Percentiles rank a stretch among this genome's conserved stretches.
Evolutionary conservation across 768 basidiomycete genomes (phyloP).

Genomic region (Russula compacta): DNA sequence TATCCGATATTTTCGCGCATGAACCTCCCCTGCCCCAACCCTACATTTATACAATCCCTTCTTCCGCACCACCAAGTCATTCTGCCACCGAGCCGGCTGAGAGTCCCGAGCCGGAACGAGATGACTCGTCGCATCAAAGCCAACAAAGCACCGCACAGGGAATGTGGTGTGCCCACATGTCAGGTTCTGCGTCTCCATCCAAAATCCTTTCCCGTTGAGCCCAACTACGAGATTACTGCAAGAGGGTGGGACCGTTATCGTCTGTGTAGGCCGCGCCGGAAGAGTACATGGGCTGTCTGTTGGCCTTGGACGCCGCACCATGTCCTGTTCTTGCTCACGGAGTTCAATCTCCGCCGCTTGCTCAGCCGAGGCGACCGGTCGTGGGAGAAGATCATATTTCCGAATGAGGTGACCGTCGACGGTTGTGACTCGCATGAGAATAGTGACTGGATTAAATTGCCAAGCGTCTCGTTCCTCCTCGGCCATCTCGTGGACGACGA

Average conservation of each 20-base stretch:
- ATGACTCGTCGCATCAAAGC: slow-evolving; percentile 24
- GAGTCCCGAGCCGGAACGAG: slow-evolving; percentile 8
- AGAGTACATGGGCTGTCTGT: slow-evolving; percentile 24
- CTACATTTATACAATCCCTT: slow-evolving; percentile 25
- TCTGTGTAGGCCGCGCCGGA: slow-evolving; percentile 22
- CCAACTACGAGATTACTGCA: slow-evolving; percentile 24
- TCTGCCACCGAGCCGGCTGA: slow-evolving; percentile 12
- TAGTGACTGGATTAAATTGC: slow-evolving; percentile 27
- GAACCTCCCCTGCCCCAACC: slow-evolving; percentile 27
- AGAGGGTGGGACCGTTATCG: slow-evolving; percentile 25
- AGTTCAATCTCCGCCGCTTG: not conserved
- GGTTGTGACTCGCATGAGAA: slow-evolving; percentile 24
- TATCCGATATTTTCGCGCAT: slow-evolving; percentile 26
- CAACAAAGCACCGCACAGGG: slow-evolving; percentile 28
- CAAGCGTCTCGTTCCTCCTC: slow-evolving; percentile 23
- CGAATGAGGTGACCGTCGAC: slow-evolving; percentile 23
- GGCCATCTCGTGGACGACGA: slow-evolving; percentile 21
- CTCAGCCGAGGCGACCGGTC: slow-evolving; percentile 5
- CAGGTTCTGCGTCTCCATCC: slow-evolving; percentile 30
- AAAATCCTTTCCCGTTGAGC: slow-evolving; percentile 29
- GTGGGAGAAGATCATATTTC: slow-evolving; percentile 27
- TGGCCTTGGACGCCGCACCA: not conserved
- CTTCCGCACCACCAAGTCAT: slow-evolving; percentile 22
- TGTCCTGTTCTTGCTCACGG: not conserved
- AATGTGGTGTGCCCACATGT: slow-evolving; percentile 22